phyloP scores from a whole-genome alignment of 192 early-diverging fungal species.

The Chytriomyces hyalinus region DNA sequence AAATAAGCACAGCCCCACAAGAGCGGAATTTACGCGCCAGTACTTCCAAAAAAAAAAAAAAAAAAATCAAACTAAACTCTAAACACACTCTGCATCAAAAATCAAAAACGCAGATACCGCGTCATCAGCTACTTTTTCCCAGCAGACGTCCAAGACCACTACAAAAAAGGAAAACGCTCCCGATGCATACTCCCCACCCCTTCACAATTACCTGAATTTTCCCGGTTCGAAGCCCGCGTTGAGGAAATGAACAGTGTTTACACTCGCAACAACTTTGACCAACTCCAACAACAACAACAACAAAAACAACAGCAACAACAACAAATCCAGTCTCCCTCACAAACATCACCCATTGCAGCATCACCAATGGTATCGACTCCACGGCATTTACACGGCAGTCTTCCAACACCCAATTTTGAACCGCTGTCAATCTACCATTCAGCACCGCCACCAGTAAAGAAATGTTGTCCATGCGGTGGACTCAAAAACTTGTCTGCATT shows the following conservation, averaged over 20 bases:
- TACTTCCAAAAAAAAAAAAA: too few species aligned
- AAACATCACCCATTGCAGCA: background rate
- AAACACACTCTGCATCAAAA: background rate
- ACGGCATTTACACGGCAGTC: background rate
- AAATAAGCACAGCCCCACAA: background rate
- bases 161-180: background rate
- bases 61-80: too few species aligned
- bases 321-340: background rate
- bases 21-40: too few species aligned
- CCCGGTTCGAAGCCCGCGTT: background rate
- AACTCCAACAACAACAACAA: background rate
- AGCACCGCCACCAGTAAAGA: too few species aligned
- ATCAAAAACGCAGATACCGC: background rate
- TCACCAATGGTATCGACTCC: background rate
- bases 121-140: conserved; percentile 16
- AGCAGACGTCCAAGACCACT: background rate
- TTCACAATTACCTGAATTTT: background rate
- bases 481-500: background rate
- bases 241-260: background rate
- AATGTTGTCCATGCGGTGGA: background rate
- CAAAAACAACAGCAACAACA: background rate
- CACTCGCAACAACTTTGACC: background rate
- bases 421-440: too few species aligned
- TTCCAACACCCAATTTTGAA: background rate
- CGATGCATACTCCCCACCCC: conserved; percentile 1